Percentiles rank a stretch among this genome's conserved stretches.
Conservation (phyloP, 2,329 filamentous ascomycete genomes). For the Penicillium sp. region DNA sequence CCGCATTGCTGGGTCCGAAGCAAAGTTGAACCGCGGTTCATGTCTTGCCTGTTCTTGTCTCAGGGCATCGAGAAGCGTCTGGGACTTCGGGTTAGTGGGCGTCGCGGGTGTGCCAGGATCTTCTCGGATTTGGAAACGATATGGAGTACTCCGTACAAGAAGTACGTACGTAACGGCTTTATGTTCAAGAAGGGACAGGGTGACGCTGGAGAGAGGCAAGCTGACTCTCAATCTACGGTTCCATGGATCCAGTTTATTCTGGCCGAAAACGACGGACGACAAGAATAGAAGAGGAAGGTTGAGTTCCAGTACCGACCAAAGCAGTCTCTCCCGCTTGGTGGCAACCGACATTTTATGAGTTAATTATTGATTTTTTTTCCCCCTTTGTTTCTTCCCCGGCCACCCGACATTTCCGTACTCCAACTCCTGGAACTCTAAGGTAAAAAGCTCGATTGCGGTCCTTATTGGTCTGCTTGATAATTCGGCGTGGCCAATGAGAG, state of each 20-base stretch:
- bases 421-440: background rate
- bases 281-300: conserved; percentile 19
- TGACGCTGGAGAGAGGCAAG: background rate
- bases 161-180: conserved; percentile 12
- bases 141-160: background rate
- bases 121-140: conserved; percentile 17
- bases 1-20: background rate
- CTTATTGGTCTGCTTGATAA: conserved; percentile 5
- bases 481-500: conserved; percentile 1
- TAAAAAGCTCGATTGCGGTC: background rate
- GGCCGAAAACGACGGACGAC: background rate
- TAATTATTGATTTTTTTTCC: background rate
- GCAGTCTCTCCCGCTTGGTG: background rate
- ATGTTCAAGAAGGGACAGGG: background rate
- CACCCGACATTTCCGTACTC: background rate
- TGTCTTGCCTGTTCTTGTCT: background rate
- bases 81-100: background rate
- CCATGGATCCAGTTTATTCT: conserved; percentile 21
- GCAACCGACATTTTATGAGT: background rate
- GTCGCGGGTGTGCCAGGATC: conserved; percentile 13
- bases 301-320: background rate
- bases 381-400: background rate
- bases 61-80: background rate
- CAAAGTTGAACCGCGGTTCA: background rate
- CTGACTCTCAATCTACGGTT: conserved; percentile 11